These are phyloP conservation scores for Zymoseptoria pseudotritici DNA, from an alignment of 2,329 filamentous ascomycete species.

Conservation along the genomic window DNA sequence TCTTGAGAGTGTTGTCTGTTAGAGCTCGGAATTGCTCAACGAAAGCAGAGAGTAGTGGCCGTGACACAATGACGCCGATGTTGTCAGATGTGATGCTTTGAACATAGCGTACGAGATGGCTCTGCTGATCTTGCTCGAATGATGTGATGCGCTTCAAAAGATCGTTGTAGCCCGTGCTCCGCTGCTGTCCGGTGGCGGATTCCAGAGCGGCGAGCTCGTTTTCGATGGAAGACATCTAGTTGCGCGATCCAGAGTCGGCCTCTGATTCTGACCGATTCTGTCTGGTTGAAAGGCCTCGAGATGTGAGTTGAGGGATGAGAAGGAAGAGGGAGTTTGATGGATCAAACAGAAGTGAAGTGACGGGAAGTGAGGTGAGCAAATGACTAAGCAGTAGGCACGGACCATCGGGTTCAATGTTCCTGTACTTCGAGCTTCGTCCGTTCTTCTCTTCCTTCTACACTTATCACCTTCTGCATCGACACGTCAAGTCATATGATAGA, in stretches of 20 bases:
- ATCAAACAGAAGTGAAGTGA: background rate
- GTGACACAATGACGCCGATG: constrained; percentile 68
- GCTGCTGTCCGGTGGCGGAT: constrained; percentile 9
- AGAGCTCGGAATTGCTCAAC: constrained; percentile 55
- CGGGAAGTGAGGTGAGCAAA: background rate
- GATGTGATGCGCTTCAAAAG: constrained; percentile 51
- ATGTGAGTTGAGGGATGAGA: background rate
- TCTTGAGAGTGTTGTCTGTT: constrained; percentile 57
- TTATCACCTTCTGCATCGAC: background rate
- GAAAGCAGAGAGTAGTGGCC: constrained; percentile 62
- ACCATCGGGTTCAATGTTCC: no score
- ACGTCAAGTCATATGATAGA: no score
- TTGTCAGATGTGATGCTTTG: constrained; percentile 57
- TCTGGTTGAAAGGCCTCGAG: background rate
- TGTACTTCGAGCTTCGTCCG: background rate
- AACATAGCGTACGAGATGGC: constrained; percentile 61
- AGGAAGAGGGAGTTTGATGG: background rate
- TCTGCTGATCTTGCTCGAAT: constrained; percentile 40
- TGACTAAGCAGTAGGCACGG: background rate
- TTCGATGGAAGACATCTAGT: background rate
- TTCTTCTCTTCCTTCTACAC: background rate
- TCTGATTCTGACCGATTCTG: background rate
- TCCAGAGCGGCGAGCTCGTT: background rate
- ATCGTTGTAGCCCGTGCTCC: constrained; percentile 47
- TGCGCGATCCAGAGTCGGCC: background rate